Conservation (phyloP, 768 basidiomycete species). For the Ramaria sp. region DNA sequence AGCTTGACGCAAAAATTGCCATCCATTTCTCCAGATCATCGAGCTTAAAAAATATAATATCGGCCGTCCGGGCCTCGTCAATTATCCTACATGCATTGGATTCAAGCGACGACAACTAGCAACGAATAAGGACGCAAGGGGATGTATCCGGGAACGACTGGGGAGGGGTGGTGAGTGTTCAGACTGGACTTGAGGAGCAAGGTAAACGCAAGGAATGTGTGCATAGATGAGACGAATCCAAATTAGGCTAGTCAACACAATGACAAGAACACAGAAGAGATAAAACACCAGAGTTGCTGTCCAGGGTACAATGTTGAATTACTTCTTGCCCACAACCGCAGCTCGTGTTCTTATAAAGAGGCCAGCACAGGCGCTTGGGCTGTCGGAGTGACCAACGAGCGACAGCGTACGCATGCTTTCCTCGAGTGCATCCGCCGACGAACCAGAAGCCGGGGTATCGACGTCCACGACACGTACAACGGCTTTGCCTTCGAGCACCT, state of each 20-base stretch:
- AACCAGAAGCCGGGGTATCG: neutral
- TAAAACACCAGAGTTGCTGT: neutral
- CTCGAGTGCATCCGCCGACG: slow-evolving; percentile 12
- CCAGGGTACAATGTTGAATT: neutral
- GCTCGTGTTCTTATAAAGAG: slow-evolving; percentile 3
- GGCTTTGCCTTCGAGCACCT: slow-evolving; percentile 74
- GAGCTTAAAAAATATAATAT: no score
- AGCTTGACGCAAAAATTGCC: no score
- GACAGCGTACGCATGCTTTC: slow-evolving; percentile 13
- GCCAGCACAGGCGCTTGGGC: neutral
- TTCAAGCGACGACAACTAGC: no score
- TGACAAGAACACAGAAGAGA: neutral
- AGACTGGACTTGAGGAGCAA: no score
- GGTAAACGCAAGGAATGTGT: neutral
- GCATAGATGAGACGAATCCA: neutral
- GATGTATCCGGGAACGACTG: no score
- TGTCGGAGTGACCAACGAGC: neutral
- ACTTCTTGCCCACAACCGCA: slow-evolving; percentile 6
- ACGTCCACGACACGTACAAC: slow-evolving; percentile 73
- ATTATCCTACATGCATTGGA: no score
- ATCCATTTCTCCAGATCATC: no score
- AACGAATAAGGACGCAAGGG: no score
- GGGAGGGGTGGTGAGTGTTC: no score
- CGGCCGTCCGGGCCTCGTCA: no score
- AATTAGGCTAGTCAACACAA: neutral